Base-by-base conservation (phyloP, 2,329 filamentous ascomycete genomes). In the Fusarium xylarioides region DNA sequence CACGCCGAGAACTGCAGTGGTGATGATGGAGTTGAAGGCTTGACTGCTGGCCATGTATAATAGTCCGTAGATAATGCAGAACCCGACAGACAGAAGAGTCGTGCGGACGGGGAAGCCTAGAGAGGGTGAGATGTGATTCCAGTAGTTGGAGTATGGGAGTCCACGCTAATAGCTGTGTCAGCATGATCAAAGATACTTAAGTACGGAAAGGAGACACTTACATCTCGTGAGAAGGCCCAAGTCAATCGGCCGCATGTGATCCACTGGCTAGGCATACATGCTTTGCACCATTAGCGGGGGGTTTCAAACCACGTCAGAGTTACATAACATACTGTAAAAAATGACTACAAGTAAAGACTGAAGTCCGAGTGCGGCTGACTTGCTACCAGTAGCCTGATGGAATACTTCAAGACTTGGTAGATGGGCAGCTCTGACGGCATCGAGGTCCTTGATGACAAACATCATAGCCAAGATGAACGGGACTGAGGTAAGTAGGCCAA, bases 211-310 rank as follows among this genome's bases (percentile, higher is more conserved):
- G 26, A 4, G 14, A 11, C 10, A n/a, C 21, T 23, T 7, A 49
- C 46, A 14, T 49, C 46, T 49, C 46, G 11, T 15, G 46, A 49
- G 11, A 49, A 49, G 28, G 46, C 46, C 46, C 46, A 49, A 5
- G 46, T 49, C 28, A 49, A 14, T 5, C 46, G 28, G 5, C 46
- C 28, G 0, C 46, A 49, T 23, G 28, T 49, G 2, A 49, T 32
- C 46, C 46, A 49, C 11, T 49, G 46, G 15, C 46, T 49, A 32
- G 46, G 46, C 46, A 49, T 49, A 0, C 46, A 49, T 49, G 49
- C 49, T 34, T 0, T 14, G 0, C 1, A 52, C n/a, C 2, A 16
- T 50, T 19, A 50, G 30, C 2, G 4, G 1, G 10, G 15, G 2
- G 2, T 28, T 7, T 5, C 1, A 15, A 14, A 1, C 8, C 43